Evolutionary conservation across 2,329 filamentous ascomycete genomes (phyloP), one percentile per base, ranked within the genome.

Genomic region (Orbilia quercus): DNA sequence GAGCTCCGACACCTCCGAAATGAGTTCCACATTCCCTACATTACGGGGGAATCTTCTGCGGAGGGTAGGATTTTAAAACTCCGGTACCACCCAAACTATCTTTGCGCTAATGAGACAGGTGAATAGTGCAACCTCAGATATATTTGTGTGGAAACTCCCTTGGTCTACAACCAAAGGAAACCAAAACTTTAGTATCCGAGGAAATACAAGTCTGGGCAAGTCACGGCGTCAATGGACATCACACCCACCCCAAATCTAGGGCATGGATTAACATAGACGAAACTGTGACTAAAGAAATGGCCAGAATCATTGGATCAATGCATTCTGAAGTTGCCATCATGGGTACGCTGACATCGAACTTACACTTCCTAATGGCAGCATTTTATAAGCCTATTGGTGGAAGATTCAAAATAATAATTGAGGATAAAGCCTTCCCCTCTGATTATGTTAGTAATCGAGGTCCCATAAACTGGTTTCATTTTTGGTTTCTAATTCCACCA

Each of bases 111-210:
- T 7, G n/a, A 9, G 25, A 22, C 14, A 28, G 20, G 18, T n/a
- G 12, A 23, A 25, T 18, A 16, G 28, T 38, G 11, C 9, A 20
- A n/a, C 54, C 25, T 4, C 1, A 47, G 5, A 89, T 91, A 70
- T 97, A 96, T 80, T 88, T 97, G 75, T 94, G 92, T 76, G 93
- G 93, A 65, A 96, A 96, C 82, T 96, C 92, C 0, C 85, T 96
- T 0, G 92, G 92, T 38, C 86, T 94, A 2, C 92, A 96, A 80
- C 92, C 93, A 47, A 87, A 86, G 74, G 85, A 85, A 12, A 88
- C 89, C 0, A 83, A 85, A 16, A 82, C 84, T 14, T 88, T 91
- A 75, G 82, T 96, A 74, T 83, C 88, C 48, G 85, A 87, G 3
- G 92, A 96, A 76, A 85, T 96, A 0, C 86, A 90, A 74, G 92